These are phyloP conservation scores for Hypoxylon sp. DNA, from an alignment of 2,329 filamentous ascomycete genomes.

Conservation along the genomic window DNA sequence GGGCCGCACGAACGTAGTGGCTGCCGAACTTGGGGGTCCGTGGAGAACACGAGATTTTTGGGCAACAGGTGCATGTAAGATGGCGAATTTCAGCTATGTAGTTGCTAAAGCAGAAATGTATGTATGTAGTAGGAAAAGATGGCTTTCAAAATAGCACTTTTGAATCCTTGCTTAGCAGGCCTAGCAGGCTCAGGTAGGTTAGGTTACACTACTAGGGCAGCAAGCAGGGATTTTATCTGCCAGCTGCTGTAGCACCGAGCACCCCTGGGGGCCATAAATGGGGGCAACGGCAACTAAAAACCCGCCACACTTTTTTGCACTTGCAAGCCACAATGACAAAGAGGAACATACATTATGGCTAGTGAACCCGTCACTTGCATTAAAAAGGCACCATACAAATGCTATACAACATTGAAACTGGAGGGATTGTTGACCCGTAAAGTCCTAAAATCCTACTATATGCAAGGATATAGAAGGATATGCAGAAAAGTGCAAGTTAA, in stretches of 20 bases:
- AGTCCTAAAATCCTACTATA: not conserved
- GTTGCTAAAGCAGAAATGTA: no score
- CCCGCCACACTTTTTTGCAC: constrained; percentile 31
- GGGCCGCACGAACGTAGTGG: constrained; percentile 38
- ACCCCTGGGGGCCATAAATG: not conserved
- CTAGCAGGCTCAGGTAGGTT: not conserved
- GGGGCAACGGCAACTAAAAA: constrained; percentile 30
- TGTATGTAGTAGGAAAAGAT: constrained; percentile 14
- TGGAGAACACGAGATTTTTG: constrained; percentile 41
- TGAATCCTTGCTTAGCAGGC: constrained; percentile 18
- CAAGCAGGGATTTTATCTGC: constrained; percentile 25
- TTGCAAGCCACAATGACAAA: constrained; percentile 40
- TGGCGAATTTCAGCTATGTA: constrained; percentile 31
- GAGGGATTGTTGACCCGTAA: not conserved
- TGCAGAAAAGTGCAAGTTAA: not conserved
- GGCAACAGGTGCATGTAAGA: constrained; percentile 35
- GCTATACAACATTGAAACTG: constrained; percentile 8
- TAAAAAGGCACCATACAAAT: constrained; percentile 10
- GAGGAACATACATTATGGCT: not conserved
- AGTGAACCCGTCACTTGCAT: constrained; percentile 36
- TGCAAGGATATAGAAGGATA: not conserved
- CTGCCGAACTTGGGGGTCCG: constrained; percentile 17
- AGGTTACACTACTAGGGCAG: constrained; percentile 33
- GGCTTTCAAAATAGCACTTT: constrained; percentile 20
- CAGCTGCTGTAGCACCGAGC: constrained; percentile 8